phyloP scores from a whole-genome alignment of 1,139 yeast genomes.

The Suhomyces chickasaworum region DNA sequence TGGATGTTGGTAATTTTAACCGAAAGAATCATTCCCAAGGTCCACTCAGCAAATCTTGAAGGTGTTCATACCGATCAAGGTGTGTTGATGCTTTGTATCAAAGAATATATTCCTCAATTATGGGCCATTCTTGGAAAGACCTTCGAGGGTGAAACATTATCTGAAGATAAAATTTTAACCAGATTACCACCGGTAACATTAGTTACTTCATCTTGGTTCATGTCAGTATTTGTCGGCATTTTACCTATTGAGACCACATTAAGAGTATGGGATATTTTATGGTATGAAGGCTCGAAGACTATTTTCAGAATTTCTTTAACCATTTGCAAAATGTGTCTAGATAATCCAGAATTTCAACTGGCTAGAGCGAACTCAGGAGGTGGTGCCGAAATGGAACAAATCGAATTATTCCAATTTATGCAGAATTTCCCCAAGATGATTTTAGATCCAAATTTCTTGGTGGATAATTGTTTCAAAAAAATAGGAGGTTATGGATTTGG shows the following conservation, averaged over 20 bases:
- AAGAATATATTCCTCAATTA: constrained; percentile 79
- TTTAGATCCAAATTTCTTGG: constrained; percentile 66
- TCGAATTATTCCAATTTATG: constrained; percentile 83
- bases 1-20: constrained; percentile 96
- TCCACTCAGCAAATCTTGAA: constrained; percentile 85
- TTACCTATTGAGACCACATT: constrained; percentile 85
- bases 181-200: constrained; percentile 87
- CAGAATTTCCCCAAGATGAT: constrained; percentile 79
- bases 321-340: constrained; percentile 76
- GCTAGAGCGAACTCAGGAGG: constrained; percentile 18
- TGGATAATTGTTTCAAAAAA: constrained; percentile 75
- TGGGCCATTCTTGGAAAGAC: constrained; percentile 60
- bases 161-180: constrained; percentile 64
- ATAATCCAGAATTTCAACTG: constrained; percentile 46
- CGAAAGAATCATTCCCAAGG: constrained; percentile 83
- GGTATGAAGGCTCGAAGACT: constrained; percentile 89
- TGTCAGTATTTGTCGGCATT: constrained; percentile 89
- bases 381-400: constrained; percentile 57
- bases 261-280: constrained; percentile 91
- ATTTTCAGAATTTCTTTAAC: constrained; percentile 83
- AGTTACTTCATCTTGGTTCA: constrained; percentile 96
- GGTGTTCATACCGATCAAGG: constrained; percentile 97
- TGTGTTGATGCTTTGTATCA: constrained; percentile 81
- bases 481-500: constrained; percentile 70
- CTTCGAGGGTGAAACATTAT: constrained; percentile 45